These are phyloP conservation scores for Kwoniella dendrophila DNA, from an alignment of 768 basidiomycete genomes.

Conservation along the genomic window DNA sequence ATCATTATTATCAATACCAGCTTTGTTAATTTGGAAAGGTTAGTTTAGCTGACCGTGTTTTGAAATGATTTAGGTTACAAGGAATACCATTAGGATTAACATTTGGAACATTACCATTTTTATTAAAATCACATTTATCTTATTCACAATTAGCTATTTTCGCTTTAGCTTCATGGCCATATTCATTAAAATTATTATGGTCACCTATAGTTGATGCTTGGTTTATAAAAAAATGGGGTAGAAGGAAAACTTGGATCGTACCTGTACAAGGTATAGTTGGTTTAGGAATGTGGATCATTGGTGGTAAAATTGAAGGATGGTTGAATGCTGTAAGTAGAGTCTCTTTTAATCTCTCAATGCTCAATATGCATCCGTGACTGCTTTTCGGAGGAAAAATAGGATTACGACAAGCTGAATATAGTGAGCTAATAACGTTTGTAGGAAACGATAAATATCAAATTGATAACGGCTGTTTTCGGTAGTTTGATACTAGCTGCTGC, in stretches of 20 bases:
- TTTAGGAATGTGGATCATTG: slow-evolving; percentile 62
- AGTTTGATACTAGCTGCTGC: slow-evolving; percentile 91
- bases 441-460: slow-evolving; percentile 77
- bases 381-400: too few relatives aligned
- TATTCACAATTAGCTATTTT: slow-evolving; percentile 97
- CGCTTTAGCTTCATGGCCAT: slow-evolving; percentile 74
- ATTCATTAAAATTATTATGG: slow-evolving; percentile 96
- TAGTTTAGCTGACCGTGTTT: too few relatives aligned
- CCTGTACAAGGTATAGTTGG: slow-evolving; percentile 94
- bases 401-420: neutral
- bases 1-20: too few relatives aligned
- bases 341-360: too few relatives aligned
- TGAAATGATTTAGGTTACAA: too few relatives aligned
- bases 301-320: slow-evolving; percentile 68
- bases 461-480: slow-evolving; percentile 82
- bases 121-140: slow-evolving; percentile 89
- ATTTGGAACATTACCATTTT: slow-evolving; percentile 93
- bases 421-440: slow-evolving; percentile 51
- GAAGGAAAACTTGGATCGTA: slow-evolving; percentile 97
- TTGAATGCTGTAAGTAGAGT: slow-evolving; percentile 68
- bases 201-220: slow-evolving; percentile 94
- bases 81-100: slow-evolving; percentile 94
- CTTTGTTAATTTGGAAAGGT: too few relatives aligned
- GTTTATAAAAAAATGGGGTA: slow-evolving; percentile 71
- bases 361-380: too few relatives aligned